Evolutionary conservation across 1,284 basidiomycete genomes (phyloP), one percentile per base, ranked within the genome.

Genomic region (Pseudomicrostroma phylloplanum): DNA sequence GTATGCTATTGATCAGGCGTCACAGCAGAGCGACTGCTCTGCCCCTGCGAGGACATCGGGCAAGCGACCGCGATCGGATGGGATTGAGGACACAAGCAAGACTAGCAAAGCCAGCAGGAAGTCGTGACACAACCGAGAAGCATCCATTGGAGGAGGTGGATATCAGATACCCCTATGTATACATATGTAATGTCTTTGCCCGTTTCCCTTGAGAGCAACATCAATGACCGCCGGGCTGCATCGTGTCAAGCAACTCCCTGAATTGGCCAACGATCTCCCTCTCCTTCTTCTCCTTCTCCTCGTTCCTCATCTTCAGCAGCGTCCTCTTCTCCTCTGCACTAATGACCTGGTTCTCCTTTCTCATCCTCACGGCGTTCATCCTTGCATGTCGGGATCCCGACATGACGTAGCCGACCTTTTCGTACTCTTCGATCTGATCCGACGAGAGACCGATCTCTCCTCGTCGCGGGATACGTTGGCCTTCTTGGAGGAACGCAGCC

Each of bases 341-440:
- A 79, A 96, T 94, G 65, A 98, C 92, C 82, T 98, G 94, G 82
- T 96, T 96, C 83, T 98, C 94, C 84, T 97, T 96, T 73, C 94
- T 84, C 86, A 96, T 89, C 65, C 96, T 88, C 43, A 98, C 94
- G 0, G 93, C 96, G 43, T 78, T 96, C 93, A 96, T 96, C 19
- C 80, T 64, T 57, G 72, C 67, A 65, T 98, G 93, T 61, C 94
- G 83, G 75, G 87, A 90, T 51, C 94, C 94, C 73, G 89, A 92
- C 96, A 98, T 98, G 61, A 98, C 94, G 80, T 94, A 98, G n/a
- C 94, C 94, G 17, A 89, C 89, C 43, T 82, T 76, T 82, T 98
- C 94, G 81, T 85, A 96, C 72, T 84, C 80, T 21, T 89, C 90
- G 72, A 98, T 98, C 79, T 91, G 86, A 25, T 88, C 86, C 8